phyloP scores from a whole-genome alignment of 2,329 filamentous ascomycete genomes.

The Penicillium nordicum region DNA sequence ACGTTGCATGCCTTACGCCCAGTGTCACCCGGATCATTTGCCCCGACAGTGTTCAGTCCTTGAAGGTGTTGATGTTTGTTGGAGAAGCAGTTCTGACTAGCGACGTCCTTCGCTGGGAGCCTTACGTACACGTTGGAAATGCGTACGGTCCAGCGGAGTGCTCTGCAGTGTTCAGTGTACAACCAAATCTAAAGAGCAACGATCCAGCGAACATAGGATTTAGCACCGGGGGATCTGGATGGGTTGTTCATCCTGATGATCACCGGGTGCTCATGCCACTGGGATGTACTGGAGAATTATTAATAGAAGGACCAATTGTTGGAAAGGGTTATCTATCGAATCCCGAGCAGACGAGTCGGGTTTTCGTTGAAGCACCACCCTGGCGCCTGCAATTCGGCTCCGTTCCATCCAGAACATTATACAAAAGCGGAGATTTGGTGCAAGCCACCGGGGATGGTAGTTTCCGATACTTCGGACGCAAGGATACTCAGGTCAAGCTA shows the following conservation, averaged over 20 bases:
- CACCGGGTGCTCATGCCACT: background rate
- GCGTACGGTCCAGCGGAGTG: conserved; percentile 43
- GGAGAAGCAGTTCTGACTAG: conserved; percentile 21
- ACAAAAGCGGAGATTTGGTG: conserved; percentile 2
- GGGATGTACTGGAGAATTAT: conserved; percentile 1
- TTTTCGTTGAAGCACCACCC: background rate
- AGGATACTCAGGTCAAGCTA: background rate
- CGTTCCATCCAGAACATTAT: background rate
- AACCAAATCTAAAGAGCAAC: conserved; percentile 14
- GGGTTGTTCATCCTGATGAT: conserved; percentile 3
- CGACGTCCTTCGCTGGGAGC: conserved; percentile 36
- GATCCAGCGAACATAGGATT: conserved; percentile 3
- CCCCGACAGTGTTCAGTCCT: background rate
- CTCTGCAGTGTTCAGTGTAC: conserved; percentile 30
- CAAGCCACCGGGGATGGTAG: background rate
- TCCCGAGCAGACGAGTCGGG: background rate
- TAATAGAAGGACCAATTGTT: conserved; percentile 1
- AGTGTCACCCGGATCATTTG: background rate
- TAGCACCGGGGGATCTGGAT: background rate
- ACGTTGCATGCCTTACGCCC: background rate
- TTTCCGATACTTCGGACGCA: background rate
- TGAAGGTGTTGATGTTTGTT: conserved; percentile 22
- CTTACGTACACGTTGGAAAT: conserved; percentile 35
- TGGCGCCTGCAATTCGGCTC: background rate
- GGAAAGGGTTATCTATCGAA: background rate